Evolutionary conservation across 257 asterid genomes (phyloP), one percentile per base, ranked within the genome.

Genomic region (Penstemon eatonii): DNA sequence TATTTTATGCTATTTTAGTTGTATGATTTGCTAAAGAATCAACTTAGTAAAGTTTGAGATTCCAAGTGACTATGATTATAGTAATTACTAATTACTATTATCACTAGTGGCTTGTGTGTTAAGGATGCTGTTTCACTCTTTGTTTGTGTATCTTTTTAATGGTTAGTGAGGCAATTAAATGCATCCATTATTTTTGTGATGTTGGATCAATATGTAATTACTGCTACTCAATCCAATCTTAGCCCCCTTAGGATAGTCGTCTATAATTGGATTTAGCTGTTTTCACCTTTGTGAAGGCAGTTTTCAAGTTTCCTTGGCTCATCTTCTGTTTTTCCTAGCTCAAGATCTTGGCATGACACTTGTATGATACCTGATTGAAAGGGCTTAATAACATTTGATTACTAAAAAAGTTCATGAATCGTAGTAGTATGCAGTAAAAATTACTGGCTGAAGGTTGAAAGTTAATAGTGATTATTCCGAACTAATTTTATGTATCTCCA

Each of bases 171-270:
- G 55, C 55, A 36, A 57, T 47, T 46, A 42, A 74, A 37, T 53
- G 63, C 66, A 46, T 70, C 55, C n/a, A 8, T 61, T 43, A 41
- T 33, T 53, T 54, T 56, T 57, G 43, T 56, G 37, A 15, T 41
- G 68, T 53, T 12, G 15, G 37, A 12, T 52, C 44, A 10, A 47
- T n/a, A 13, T 33, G 40, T 60, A 53, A 60, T 13, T 64, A 37
- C 58, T 38, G 63, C 18, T 49, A 15, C 66, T 3, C 13, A 36
- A 45, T 49, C 8, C 36, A 44, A 10, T 7, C 33, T 38, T 38
- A 58, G 33, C 33, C 33, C 33, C 2, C 33, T 1, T 25, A 25
- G 33, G 19, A 68, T 45, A 45, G 63, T 45, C 47, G 55, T 19
- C 33, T 25, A 13, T 38, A 37, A 53, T 50, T 50, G 56, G 52